Conservation (phyloP, 768 basidiomycete genomes). For the Gloeophyllum trabeum region DNA sequence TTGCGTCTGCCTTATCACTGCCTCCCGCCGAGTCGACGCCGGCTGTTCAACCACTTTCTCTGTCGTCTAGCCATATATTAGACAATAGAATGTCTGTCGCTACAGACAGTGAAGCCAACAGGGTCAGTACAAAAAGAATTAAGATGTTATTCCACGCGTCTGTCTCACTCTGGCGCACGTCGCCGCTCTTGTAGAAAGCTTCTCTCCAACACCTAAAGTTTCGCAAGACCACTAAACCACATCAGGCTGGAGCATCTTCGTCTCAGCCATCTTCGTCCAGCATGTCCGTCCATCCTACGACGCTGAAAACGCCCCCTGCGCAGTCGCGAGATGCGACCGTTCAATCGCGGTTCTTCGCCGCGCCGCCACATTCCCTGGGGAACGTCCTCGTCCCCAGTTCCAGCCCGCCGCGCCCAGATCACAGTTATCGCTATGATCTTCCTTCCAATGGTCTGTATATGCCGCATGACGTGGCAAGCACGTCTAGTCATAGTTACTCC, state of each 20-base stretch:
- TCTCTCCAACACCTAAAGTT: constrained; percentile 31
- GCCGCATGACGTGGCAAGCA: constrained; percentile 25
- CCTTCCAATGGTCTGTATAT: constrained; percentile 25
- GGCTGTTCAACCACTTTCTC: constrained; percentile 5
- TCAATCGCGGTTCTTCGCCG: constrained; percentile 48
- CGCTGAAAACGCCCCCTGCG: constrained; percentile 29
- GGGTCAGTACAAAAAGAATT: constrained; percentile 30
- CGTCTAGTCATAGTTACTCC: constrained; percentile 24
- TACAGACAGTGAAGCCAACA: constrained; percentile 31
- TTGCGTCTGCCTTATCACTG: background rate
- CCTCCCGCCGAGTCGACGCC: background rate
- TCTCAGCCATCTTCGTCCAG: constrained; percentile 20
- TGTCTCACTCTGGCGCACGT: background rate
- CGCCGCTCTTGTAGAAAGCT: background rate
- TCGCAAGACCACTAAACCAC: constrained; percentile 7
- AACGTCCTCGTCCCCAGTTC: constrained; percentile 69
- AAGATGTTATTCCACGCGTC: constrained; percentile 2
- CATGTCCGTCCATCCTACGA: constrained; percentile 13
- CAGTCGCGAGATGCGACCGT: constrained; percentile 75
- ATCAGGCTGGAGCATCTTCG: constrained; percentile 16
- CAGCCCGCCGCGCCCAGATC: constrained; percentile 42
- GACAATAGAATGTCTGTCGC: constrained; percentile 29
- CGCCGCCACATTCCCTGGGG: constrained; percentile 33
- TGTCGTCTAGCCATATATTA: constrained; percentile 3
- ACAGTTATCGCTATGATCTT: constrained; percentile 24